phyloP scores from a whole-genome alignment of 2,329 filamentous ascomycete genomes.

The Samsoniella hepiali region DNA sequence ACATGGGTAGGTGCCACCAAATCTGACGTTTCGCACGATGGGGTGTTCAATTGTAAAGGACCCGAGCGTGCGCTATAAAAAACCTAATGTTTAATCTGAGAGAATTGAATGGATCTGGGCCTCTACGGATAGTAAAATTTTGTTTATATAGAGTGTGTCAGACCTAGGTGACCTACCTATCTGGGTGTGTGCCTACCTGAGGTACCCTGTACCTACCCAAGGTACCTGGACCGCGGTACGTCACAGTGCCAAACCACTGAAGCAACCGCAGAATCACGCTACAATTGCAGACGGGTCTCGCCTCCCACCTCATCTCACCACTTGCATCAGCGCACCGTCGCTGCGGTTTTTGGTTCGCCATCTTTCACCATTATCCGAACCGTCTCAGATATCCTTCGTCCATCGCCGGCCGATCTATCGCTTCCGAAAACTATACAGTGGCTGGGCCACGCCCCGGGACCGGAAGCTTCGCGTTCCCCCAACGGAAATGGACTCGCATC shows the following conservation, averaged over 20 bases:
- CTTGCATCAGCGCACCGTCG: slow-evolving; percentile 11
- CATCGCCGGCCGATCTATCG: background rate
- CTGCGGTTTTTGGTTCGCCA: background rate
- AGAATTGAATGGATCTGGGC: too few species aligned
- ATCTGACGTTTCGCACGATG: too few species aligned
- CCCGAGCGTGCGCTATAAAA: too few species aligned
- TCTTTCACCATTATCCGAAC: background rate
- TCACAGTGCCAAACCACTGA: background rate
- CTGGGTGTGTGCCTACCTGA: background rate
- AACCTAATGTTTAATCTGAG: too few species aligned
- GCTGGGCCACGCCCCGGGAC: slow-evolving; percentile 7
- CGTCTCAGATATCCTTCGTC: background rate
- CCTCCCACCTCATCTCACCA: background rate
- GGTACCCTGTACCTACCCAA: background rate
- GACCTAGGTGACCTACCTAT: too few species aligned
- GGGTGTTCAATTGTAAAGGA: too few species aligned
- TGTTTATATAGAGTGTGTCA: too few species aligned
- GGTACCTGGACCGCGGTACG: background rate
- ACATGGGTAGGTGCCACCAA: too few species aligned
- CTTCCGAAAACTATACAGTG: background rate
- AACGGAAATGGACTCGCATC: slow-evolving; percentile 10
- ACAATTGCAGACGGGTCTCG: background rate
- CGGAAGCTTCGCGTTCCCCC: background rate
- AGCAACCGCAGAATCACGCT: background rate
- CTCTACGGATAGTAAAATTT: too few species aligned